phyloP scores from a whole-genome alignment of 495 filamentous ascomycete genomes.

The Daldinia childiae region DNA sequence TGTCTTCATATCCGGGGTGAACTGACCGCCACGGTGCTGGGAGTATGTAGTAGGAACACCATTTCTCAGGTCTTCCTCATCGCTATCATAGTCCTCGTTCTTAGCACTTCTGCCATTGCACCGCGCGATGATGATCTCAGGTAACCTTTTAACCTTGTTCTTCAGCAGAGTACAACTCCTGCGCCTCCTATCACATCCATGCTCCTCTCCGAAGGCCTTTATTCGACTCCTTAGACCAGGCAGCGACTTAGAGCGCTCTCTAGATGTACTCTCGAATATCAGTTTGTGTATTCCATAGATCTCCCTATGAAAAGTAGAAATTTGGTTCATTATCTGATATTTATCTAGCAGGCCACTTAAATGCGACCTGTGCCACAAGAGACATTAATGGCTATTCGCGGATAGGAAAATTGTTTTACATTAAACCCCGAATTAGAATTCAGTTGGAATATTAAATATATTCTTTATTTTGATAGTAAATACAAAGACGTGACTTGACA shows the following conservation, averaged over 20 bases:
- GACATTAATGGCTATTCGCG: background rate
- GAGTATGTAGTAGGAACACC: slow-evolving; percentile 16
- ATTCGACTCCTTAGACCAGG: background rate
- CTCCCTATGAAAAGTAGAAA: background rate
- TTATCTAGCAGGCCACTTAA: background rate
- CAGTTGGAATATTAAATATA: background rate
- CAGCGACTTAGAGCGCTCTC: background rate
- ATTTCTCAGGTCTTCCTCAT: slow-evolving; percentile 31
- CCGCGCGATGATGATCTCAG: background rate
- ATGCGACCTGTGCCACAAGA: background rate
- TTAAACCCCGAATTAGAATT: background rate
- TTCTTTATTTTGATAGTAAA: background rate
- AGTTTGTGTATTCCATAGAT: background rate
- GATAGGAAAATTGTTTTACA: background rate
- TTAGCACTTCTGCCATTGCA: background rate
- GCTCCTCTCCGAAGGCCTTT: background rate
- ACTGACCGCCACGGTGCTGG: background rate
- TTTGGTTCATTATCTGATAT: background rate
- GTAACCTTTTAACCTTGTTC: background rate
- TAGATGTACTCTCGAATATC: background rate
- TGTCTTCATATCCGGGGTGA: background rate
- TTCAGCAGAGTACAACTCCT: background rate
- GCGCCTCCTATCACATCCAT: background rate
- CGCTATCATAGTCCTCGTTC: slow-evolving; percentile 19
- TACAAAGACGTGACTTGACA: background rate